Evolutionary conservation across 2,329 filamentous ascomycete species (phyloP).

Genomic region (Curvularia verruculosa): DNA sequence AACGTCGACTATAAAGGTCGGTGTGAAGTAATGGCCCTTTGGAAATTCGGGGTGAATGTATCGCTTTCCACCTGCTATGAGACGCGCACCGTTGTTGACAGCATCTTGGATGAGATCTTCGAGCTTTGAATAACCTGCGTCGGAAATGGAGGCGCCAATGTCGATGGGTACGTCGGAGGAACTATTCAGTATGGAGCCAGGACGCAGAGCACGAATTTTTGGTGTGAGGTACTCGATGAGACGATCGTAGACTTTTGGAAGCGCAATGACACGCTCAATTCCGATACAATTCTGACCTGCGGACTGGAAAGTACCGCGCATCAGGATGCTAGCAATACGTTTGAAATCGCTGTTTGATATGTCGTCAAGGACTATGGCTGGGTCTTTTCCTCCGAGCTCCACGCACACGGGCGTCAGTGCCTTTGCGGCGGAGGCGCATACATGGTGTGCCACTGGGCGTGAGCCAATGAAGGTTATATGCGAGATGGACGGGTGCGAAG

Average conservation of each 20-base stretch:
- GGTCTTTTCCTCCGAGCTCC: slow-evolving; percentile 94
- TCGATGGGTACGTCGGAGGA: slow-evolving; percentile 63
- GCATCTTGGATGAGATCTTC: slow-evolving; percentile 80
- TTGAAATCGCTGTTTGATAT: slow-evolving; percentile 67
- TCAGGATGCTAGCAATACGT: slow-evolving; percentile 78
- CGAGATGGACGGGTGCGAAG: slow-evolving; percentile 79
- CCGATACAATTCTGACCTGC: slow-evolving; percentile 98
- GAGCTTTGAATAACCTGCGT: slow-evolving; percentile 73
- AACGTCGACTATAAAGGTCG: slow-evolving; percentile 90
- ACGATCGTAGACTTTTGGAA: slow-evolving; percentile 74
- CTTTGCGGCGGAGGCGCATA: slow-evolving; percentile 84
- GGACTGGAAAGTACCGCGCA: slow-evolving; percentile 93
- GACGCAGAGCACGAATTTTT: slow-evolving; percentile 73
- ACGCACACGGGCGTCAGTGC: slow-evolving; percentile 85
- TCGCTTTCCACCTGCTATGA: slow-evolving; percentile 79
- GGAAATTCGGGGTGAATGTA: slow-evolving; percentile 74
- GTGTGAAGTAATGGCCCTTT: slow-evolving; percentile 86
- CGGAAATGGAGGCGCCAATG: slow-evolving; percentile 88
- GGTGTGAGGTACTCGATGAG: slow-evolving; percentile 74
- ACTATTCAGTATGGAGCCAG: slow-evolving; percentile 70
- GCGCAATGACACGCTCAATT: slow-evolving; percentile 88
- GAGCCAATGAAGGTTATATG: slow-evolving; percentile 98
- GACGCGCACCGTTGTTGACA: slow-evolving; percentile 75
- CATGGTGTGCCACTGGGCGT: slow-evolving; percentile 81
- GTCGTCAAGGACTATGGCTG: slow-evolving; percentile 86